phyloP scores from a whole-genome alignment of 2,329 filamentous ascomycete genomes.

The Pezizomycotina sp. region DNA sequence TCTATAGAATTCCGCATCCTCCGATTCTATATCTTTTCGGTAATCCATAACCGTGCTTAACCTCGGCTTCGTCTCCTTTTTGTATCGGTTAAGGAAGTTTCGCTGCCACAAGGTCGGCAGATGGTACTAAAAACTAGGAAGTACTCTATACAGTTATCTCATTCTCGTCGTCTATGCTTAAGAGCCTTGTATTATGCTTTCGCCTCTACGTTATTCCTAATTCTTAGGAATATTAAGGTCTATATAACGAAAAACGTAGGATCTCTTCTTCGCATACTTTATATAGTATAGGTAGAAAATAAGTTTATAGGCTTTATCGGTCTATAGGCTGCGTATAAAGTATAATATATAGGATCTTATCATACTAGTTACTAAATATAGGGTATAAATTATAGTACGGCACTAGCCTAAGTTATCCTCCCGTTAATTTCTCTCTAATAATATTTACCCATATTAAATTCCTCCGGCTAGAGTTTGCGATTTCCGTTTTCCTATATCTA shows the following conservation, averaged over 20 bases:
- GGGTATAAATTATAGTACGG: constrained; percentile 10
- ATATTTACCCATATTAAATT: constrained; percentile 6
- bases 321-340: constrained; percentile 5
- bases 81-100: too few relatives aligned
- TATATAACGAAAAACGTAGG: constrained; percentile 8
- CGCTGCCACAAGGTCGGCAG: constrained; percentile 5
- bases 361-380: too few relatives aligned
- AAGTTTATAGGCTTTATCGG: constrained; percentile 7
- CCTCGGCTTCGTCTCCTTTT: too few relatives aligned
- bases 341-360: constrained; percentile 12
- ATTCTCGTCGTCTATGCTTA: constrained; percentile 5
- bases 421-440: constrained; percentile 1
- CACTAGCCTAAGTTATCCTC: constrained; percentile 9
- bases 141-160: constrained; percentile 5
- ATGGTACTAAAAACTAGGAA: constrained; percentile 7
- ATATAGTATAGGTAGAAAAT: constrained; percentile 16
- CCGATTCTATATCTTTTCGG: too few relatives aligned
- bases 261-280: constrained; percentile 7
- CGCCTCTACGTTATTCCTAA: not conserved
- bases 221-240: too few relatives aligned
- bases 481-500: not conserved
- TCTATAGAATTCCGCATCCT: too few relatives aligned
- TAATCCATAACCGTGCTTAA: too few relatives aligned
- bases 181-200: constrained; percentile 4
- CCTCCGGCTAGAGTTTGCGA: not conserved